Conservation (phyloP, 2,329 filamentous ascomycete species). For the Myriosclerotinia curreyana region DNA sequence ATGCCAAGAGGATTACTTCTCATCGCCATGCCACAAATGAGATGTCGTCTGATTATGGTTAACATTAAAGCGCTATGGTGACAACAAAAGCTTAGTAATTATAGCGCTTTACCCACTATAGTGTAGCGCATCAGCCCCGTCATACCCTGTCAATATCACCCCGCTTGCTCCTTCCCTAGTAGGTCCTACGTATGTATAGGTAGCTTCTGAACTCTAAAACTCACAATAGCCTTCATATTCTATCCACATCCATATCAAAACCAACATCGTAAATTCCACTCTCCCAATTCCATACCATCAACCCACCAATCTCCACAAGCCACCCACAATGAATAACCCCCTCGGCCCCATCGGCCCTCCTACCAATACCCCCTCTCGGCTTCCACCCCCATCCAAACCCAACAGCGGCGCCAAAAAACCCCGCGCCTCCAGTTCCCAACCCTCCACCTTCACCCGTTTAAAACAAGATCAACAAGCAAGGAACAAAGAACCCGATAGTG, state of each 20-base stretch:
- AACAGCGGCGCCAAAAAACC: constrained; percentile 4
- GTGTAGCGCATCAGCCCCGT: neutral
- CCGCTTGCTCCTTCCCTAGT: neutral
- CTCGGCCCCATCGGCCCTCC: neutral
- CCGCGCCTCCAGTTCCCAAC: neutral
- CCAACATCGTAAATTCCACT: neutral
- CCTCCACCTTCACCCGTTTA: constrained; percentile 44
- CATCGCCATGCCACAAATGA: neutral
- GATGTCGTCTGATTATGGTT: constrained; percentile 17
- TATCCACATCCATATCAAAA: neutral
- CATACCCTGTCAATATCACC: neutral
- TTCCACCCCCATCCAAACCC: constrained; percentile 20
- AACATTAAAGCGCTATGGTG: neutral
- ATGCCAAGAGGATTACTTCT: neutral
- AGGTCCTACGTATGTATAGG: too few species aligned
- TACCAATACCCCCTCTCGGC: neutral
- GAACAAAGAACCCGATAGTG: constrained; percentile 53
- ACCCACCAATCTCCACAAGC: neutral
- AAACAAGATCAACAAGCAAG: constrained; percentile 59
- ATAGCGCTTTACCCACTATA: neutral
- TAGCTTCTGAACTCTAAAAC: too few species aligned
- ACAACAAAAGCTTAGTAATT: constrained; percentile 6
- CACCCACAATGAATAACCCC: neutral
- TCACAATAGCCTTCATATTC: neutral
- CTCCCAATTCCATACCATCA: neutral